These are phyloP conservation scores for Neckera pumila DNA, from an alignment of 225 moss, liverwort and hornwort genomes.

Conservation along the genomic window DNA sequence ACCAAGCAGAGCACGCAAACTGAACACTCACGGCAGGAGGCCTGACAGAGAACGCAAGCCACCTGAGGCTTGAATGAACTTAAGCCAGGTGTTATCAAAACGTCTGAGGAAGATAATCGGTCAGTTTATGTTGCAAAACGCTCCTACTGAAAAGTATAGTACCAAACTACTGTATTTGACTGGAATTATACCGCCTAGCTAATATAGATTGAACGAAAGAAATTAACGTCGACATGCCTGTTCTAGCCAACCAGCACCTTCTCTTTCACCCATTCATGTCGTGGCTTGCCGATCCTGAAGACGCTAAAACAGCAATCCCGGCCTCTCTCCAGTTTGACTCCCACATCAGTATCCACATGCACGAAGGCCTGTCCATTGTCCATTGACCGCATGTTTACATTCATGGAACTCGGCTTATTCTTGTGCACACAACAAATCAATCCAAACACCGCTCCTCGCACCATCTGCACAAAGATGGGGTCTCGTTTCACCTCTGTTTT, in stretches of 20 bases:
- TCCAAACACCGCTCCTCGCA: not conserved
- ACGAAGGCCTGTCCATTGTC: not conserved
- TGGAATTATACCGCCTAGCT: not conserved
- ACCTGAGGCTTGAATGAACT: no score
- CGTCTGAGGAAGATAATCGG: no score
- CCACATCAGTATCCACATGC: not conserved
- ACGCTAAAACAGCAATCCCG: not conserved
- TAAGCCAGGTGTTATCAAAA: no score
- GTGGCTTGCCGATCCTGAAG: not conserved
- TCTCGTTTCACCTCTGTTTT: not conserved
- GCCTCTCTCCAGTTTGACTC: not conserved
- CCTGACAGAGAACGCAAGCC: no score
- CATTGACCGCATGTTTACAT: not conserved
- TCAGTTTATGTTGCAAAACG: not conserved
- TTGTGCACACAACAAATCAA: not conserved
- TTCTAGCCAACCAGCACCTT: not conserved
- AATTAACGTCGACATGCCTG: not conserved
- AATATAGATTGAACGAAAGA: not conserved
- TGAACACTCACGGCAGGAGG: no score
- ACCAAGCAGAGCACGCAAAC: no score
- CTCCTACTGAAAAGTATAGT: not conserved
- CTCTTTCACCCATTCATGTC: not conserved
- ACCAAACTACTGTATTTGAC: not conserved
- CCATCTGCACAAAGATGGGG: not conserved
- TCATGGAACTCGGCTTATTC: not conserved